phyloP scores from a whole-genome alignment of 148 eudicot genomes.

The Rhododendron ferrugineum region DNA sequence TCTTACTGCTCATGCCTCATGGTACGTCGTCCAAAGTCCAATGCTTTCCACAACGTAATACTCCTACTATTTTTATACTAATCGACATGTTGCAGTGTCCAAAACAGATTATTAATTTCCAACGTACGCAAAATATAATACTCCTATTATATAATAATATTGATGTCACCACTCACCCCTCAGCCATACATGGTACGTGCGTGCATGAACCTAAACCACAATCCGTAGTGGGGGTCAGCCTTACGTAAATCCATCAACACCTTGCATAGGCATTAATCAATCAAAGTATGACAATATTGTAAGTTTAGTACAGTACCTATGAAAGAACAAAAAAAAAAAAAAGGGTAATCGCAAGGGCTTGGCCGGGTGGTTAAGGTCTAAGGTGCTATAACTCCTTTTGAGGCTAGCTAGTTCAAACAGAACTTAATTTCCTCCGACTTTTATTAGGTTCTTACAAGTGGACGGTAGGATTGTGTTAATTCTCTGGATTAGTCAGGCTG shows the following conservation, averaged over 20 bases:
- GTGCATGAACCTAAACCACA: slow-evolving; percentile 7
- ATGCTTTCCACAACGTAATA: background rate
- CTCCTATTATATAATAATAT: background rate
- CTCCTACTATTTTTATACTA: background rate
- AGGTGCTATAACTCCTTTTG: too few relatives aligned
- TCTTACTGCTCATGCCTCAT: background rate
- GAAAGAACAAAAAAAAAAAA: too few relatives aligned
- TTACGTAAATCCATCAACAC: slow-evolving; percentile 1
- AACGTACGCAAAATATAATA: background rate
- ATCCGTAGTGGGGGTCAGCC: background rate
- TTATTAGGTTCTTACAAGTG: too few relatives aligned
- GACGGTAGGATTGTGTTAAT: too few relatives aligned
- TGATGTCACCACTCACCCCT: background rate
- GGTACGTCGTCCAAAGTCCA: background rate
- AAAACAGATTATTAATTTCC: background rate
- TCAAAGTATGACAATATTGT: background rate
- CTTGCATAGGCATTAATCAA: background rate
- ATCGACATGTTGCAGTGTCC: background rate
- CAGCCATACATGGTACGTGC: background rate
- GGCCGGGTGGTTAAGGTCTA: background rate
- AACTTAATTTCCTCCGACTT: too few relatives aligned
- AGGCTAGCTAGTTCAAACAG: too few relatives aligned
- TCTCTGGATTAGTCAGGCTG: too few relatives aligned
- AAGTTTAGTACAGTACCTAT: background rate
- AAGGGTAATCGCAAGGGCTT: background rate